Evolutionary conservation across 2,329 filamentous ascomycete genomes (phyloP).

Genomic region (Tolypocladium album): DNA sequence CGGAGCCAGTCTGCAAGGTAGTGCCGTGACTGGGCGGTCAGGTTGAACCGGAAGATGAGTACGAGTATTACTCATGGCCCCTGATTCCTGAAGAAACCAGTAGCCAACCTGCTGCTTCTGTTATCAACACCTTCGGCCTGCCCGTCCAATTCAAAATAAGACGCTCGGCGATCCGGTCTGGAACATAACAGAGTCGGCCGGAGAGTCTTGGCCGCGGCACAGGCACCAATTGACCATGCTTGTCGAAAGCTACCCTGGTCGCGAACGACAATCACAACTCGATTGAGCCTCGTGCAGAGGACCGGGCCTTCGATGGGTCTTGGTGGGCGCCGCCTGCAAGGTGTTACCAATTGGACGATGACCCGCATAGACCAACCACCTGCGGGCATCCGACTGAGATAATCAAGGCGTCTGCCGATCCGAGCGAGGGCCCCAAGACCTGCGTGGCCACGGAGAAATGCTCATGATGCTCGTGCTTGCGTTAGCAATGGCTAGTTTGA

Average conservation of each 20-base stretch:
- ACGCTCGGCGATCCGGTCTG: neutral
- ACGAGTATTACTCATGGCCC: neutral
- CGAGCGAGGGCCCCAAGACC: neutral
- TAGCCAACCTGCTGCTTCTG: neutral
- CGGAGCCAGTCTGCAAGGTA: neutral
- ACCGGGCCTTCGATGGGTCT: neutral
- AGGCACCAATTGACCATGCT: neutral
- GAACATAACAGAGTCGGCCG: neutral
- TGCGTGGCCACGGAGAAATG: neutral
- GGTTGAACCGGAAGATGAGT: neutral
- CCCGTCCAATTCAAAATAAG: neutral
- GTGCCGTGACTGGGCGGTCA: no score
- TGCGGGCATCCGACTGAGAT: neutral
- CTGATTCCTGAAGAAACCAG: neutral
- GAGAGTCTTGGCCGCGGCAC: neutral
- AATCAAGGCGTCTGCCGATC: neutral
- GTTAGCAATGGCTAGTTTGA: neutral
- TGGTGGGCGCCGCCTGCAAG: neutral
- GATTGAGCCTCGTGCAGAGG: neutral
- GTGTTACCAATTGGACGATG: neutral
- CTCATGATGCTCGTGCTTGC: neutral
- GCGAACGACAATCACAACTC: neutral
- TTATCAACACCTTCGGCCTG: neutral
- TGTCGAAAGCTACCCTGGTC: neutral
- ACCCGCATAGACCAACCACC: neutral